Base-by-base conservation (phyloP, 768 basidiomycete species). In the Leccinum pellstonianum region DNA sequence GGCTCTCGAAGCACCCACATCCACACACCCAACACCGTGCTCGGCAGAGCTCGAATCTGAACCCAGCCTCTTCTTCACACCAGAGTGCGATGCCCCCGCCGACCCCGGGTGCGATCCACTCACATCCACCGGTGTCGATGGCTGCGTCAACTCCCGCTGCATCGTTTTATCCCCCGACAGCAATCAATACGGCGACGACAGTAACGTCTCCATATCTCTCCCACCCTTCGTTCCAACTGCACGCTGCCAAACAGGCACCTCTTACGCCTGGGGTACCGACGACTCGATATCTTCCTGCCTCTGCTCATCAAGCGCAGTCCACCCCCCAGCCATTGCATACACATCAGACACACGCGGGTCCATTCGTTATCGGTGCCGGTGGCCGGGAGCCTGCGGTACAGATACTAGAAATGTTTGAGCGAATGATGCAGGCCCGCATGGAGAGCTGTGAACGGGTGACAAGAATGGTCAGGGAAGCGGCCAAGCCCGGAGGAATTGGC, bases 361-460 rank as follows among this genome's bases (percentile, higher is more conserved):
- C 70, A 2, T 52, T 73, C 33, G 62, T 73, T 41, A 65, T 71
- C n/a, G 74, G 72, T 19, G 64, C 70, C 14, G 67, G 70, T 11
- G 67, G 63, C n/a, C 66, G 67, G 37, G 79, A 80, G 60, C 72
- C 77, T 37, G 74, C 75, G 48, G 80, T 84, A 27, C 81, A 79
- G 56, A 79, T 91, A 55, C 75, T 91, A 60, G 81, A 84, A 65
- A 81, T 85, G 78, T 88, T 87, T 67, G 86, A 86, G 58, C 81
- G 83, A 60, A 85, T 91, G 77, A 83, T 90, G 77, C 86, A 88
- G 66, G 79, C 84, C 3, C 81, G 89, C 56, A 84, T 91, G 81
- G 88, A 90, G 72, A 89, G 86, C 67, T 91, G 89, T 70, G 80
- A 86, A 63, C 79, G 87, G 35, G 78, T 88, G 55, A 83, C 83